A percentile compares a stretch with the other conserved stretches of the same genome.
Conservation (phyloP, 306 rosid species). For the Prinsepia uniflora region DNA sequence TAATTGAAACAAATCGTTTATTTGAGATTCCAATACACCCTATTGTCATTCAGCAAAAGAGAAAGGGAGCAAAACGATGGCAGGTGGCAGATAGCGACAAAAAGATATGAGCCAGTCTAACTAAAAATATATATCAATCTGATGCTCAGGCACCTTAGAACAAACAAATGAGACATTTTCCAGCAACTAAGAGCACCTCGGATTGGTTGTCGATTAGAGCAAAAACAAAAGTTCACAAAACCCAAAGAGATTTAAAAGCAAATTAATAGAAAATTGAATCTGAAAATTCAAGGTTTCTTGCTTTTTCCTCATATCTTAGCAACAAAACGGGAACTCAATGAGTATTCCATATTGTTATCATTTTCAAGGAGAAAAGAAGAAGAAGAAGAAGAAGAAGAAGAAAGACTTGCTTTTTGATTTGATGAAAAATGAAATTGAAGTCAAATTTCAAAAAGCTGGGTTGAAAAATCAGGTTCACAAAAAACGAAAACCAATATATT, state of each 20-base stretch:
- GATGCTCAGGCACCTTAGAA: not conserved
- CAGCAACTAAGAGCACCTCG: not conserved
- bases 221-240: not conserved
- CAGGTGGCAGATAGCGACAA: conserved; percentile 8
- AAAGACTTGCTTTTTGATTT: no score
- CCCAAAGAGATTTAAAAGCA: not conserved
- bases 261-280: not conserved
- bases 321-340: conserved; percentile 17
- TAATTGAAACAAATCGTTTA: not conserved
- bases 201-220: conserved; percentile 4
- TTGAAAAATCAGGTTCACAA: conserved; percentile 2
- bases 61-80: not conserved
- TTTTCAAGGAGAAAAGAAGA: no score
- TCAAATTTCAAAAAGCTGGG: conserved; percentile 12
- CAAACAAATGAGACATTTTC: conserved; percentile 2
- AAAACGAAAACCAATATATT: not conserved
- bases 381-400: not conserved
- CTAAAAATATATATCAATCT: not conserved
- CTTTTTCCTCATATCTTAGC: conserved; percentile 5
- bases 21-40: not conserved
- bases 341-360: no score
- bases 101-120: conserved; percentile 8
- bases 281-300: not conserved
- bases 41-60: conserved; percentile 1
- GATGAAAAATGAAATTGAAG: conserved; percentile 14